phyloP scores from a whole-genome alignment of 176 grass and related monocot genomes.

The Lolium perenne region DNA sequence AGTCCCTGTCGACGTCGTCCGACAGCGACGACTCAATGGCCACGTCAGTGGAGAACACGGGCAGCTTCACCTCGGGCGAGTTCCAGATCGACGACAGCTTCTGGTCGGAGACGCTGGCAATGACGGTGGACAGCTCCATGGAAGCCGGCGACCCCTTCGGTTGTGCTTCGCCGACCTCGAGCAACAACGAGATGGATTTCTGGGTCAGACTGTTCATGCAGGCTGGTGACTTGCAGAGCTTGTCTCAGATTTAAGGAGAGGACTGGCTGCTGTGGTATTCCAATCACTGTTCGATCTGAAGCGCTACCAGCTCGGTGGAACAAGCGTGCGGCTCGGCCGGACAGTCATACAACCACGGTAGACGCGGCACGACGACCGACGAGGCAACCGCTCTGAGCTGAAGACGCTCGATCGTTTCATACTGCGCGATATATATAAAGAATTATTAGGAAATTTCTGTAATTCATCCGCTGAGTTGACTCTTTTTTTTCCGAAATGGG shows the following conservation, averaged over 20 bases:
- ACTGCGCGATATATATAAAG: too few species aligned
- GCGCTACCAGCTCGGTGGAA: neutral
- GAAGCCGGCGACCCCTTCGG: constrained; percentile 18
- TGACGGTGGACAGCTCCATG: constrained; percentile 26
- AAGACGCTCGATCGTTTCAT: too few species aligned
- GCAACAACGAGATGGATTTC: constrained; percentile 64
- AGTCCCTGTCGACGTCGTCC: constrained; percentile 37
- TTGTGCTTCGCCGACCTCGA: neutral
- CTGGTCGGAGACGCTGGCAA: neutral
- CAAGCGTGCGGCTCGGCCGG: neutral
- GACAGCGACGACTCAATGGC: constrained; percentile 22
- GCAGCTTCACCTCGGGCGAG: constrained; percentile 55
- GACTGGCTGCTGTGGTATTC: neutral
- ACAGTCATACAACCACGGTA: neutral
- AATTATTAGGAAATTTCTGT: too few species aligned
- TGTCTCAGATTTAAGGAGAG: constrained; percentile 45
- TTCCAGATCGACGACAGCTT: constrained; percentile 69
- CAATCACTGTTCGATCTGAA: neutral
- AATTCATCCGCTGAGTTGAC: too few species aligned
- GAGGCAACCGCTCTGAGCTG: neutral
- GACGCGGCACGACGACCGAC: neutral
- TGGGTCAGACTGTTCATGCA: constrained; percentile 50
- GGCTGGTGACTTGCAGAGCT: too few species aligned
- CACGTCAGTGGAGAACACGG: constrained; percentile 49
- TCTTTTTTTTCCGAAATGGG: too few species aligned